Evolutionary conservation across 495 filamentous ascomycete genomes (phyloP), one percentile per base, ranked within the genome.

Genomic region (Daldinia loculata): DNA sequence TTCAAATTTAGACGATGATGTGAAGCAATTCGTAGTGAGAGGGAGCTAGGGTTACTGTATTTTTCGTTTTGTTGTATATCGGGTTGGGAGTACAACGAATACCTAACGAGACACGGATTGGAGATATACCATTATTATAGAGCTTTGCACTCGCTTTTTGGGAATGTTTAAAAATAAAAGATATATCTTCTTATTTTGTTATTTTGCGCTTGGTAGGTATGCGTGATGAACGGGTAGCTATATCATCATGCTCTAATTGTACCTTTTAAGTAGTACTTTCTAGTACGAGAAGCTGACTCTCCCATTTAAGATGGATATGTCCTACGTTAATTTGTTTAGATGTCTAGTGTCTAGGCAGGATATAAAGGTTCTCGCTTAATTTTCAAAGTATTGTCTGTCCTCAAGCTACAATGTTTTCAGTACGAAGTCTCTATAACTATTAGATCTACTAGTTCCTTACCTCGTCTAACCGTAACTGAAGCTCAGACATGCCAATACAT

Each of bases 11-110:
- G 63, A 70, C 38, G 58, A 63, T 29, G 58, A 39, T 45, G 63
- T 66, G 61, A 71, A 68, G 62, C 57, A 66, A 66, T 71, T 66
- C 70, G 64, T 32, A 36, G 7, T 36, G 8, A 24, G 19, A 11
- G 14, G 27, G 14, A 27, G 12, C 26, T n/a, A 7, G 30, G 30
- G 30, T 22, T 5, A 56, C 26, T 56, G 19, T 50, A 34, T 52
- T 43, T 4, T 34, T 50, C 0, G 1, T 9, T 43, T 29, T n/a
- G 26, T 24, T 48, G 43, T 48, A 61, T 56, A 61, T 65, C 24
- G 34, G 38, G 41, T 61, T 36, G 19, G 48, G 41, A 27, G 53
- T 51, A 48, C 53, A 30, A 30, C 50, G 19, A 36, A 52, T 63
- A 38, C 29, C n/a, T 64, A 56, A 64, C 29, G 67, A 62, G 52